Percentiles rank a stretch among this genome's conserved stretches.
Conservation (phyloP, 176 grass and related monocot species). For the Melocanna baccifera region DNA sequence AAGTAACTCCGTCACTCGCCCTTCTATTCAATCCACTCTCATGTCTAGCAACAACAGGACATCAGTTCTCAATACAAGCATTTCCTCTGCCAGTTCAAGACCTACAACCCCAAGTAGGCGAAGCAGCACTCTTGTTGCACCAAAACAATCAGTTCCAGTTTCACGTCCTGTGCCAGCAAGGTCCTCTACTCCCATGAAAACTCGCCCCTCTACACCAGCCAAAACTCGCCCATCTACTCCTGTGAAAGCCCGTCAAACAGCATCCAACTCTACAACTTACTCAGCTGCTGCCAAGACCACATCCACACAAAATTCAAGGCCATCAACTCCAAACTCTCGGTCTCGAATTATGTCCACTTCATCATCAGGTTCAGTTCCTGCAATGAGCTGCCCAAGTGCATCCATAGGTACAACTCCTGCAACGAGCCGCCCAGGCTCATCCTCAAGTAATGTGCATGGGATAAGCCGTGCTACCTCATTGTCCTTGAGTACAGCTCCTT, state of each 20-base stretch:
- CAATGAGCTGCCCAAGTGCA: slow-evolving; percentile 35
- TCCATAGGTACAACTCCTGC: slow-evolving; percentile 27
- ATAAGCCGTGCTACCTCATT: slow-evolving; percentile 42
- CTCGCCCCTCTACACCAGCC: slow-evolving; percentile 65
- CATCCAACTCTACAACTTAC: slow-evolving; percentile 39
- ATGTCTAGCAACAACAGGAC: slow-evolving; percentile 69
- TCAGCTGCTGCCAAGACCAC: slow-evolving; percentile 39
- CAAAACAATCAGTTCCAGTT: slow-evolving; percentile 53
- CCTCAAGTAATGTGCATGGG: slow-evolving; percentile 41
- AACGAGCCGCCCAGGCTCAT: slow-evolving; percentile 31
- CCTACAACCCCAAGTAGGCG: slow-evolving; percentile 75
- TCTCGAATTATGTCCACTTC: slow-evolving; percentile 42
- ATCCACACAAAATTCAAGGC: slow-evolving; percentile 54
- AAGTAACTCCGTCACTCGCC: slow-evolving; percentile 74
- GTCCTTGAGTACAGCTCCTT: slow-evolving; percentile 44
- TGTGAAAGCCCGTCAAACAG: slow-evolving; percentile 31
- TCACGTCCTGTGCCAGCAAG: slow-evolving; percentile 61
- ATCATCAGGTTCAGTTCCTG: slow-evolving; percentile 40
- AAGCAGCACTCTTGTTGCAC: slow-evolving; percentile 31
- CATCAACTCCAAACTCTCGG: slow-evolving; percentile 73
- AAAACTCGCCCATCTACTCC: slow-evolving; percentile 66
- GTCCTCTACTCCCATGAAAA: slow-evolving; percentile 71
- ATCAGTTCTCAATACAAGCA: slow-evolving; percentile 75
- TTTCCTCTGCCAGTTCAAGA: slow-evolving; percentile 74
- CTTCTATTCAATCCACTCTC: slow-evolving; percentile 58